A percentile compares a stretch with the other conserved stretches of the same genome.
These are phyloP conservation scores for Coemansia sp. DNA, from an alignment of 192 early-diverging fungal genomes.

Conservation along the genomic window DNA sequence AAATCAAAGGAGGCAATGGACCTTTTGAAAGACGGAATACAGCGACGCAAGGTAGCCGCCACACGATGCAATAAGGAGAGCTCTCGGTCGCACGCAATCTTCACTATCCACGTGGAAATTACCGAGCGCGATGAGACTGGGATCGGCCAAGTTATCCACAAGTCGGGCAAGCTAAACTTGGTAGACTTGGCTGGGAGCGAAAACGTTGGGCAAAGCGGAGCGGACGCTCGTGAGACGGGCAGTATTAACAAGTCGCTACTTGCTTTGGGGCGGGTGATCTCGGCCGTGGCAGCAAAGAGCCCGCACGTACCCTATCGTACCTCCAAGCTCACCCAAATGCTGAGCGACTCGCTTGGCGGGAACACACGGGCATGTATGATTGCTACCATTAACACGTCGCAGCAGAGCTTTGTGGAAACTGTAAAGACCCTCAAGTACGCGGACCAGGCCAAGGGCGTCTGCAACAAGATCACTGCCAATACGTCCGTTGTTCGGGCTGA, in stretches of 20 bases:
- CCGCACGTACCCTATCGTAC: slow-evolving; percentile 73
- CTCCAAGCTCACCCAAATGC: slow-evolving; percentile 84
- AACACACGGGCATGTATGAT: slow-evolving; percentile 94
- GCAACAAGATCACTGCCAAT: slow-evolving; percentile 75
- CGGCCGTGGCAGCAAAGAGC: slow-evolving; percentile 59
- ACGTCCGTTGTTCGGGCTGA: slow-evolving; percentile 78
- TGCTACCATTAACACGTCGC: slow-evolving; percentile 84
- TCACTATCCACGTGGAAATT: slow-evolving; percentile 85
- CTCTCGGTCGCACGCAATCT: slow-evolving; percentile 92
- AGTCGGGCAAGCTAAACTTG: slow-evolving; percentile 92
- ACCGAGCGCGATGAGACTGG: slow-evolving; percentile 63
- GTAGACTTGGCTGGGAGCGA: slow-evolving; percentile 96
- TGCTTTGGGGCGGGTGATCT: slow-evolving; percentile 70
- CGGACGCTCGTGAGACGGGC: slow-evolving; percentile 87
- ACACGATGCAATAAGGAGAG: slow-evolving; percentile 91
- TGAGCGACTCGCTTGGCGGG: slow-evolving; percentile 90
- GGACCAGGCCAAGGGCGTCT: slow-evolving; percentile 72
- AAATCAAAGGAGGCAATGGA: slow-evolving; percentile 72
- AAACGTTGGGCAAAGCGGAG: slow-evolving; percentile 88
- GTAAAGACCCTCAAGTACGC: slow-evolving; percentile 77
- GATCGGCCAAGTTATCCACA: slow-evolving; percentile 85
- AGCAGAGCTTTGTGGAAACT: slow-evolving; percentile 65
- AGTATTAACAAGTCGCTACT: slow-evolving; percentile 85
- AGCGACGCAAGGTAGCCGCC: slow-evolving; percentile 73
- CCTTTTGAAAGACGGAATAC: slow-evolving; percentile 67